Percentiles rank a stretch among this genome's conserved stretches.
phyloP scores from a whole-genome alignment of 2,329 filamentous ascomycete species.

The Leptographium lundbergii region DNA sequence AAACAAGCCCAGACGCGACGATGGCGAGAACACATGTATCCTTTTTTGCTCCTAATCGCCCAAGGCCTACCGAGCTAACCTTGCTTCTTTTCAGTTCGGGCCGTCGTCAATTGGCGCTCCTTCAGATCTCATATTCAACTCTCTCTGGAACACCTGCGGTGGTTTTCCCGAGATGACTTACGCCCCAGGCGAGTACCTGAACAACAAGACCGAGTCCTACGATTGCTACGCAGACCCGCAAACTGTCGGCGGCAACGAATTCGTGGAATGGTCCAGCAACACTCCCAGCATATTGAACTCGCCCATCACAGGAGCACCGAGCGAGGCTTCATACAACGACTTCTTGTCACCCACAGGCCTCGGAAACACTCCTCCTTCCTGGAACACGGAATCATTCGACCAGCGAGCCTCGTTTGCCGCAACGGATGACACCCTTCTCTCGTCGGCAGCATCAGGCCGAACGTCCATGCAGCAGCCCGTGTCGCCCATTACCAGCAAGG shows the following conservation, averaged over 20 bases:
- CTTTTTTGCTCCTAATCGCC: background rate
- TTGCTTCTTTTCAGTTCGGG: conserved; percentile 1
- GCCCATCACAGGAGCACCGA: background rate
- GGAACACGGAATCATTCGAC: background rate
- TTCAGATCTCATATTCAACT: background rate
- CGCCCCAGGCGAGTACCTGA: conserved; percentile 8
- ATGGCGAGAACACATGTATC: background rate
- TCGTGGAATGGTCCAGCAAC: conserved; percentile 5
- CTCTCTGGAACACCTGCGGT: conserved; percentile 3
- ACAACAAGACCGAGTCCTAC: conserved; percentile 6
- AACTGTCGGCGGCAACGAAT: background rate
- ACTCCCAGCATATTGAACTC: background rate
- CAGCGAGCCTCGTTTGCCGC: background rate
- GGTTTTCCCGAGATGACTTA: conserved; percentile 3
- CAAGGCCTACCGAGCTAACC: background rate
- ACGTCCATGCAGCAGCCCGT: background rate
- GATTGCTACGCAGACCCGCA: conserved; percentile 4
- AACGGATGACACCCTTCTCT: background rate
- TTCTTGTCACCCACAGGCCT: conserved; percentile 1
- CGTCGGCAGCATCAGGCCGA: background rate
- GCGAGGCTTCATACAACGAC: background rate
- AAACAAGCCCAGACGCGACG: background rate
- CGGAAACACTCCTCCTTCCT: background rate
- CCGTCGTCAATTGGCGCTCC: background rate
- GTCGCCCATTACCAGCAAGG: background rate